Base-by-base conservation (phyloP, 2,329 filamentous ascomycete species). In the Lomentospora prolificans region DNA sequence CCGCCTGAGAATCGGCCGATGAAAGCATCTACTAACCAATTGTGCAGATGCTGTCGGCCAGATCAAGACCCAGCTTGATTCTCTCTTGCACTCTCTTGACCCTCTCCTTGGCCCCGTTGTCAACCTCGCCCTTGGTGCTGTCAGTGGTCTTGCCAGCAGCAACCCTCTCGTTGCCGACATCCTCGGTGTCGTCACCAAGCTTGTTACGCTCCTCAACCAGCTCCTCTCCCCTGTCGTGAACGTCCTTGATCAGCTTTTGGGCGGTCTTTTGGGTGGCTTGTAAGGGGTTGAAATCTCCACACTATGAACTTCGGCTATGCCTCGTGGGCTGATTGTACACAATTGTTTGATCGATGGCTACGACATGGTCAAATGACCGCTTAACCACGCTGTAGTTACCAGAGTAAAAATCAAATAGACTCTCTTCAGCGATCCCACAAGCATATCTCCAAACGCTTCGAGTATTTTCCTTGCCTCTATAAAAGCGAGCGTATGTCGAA, bases 61-160 rank as follows among this genome's bases (percentile, higher is more conserved):
- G 10, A 4, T 48, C 44, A 22, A 4, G 17, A 10, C 3, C 4
- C 22, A 12, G 17, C 22, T 48, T 19, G 24, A 48, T 2, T 22
- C 44, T 22, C 44, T 48, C 22, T 14, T 48, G 17, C 19, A 48
- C 6, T 12, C 44, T 10, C 17, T 48, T 1, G 44, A 27, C 22
- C 12, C 5, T 22, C 17, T 48, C 44, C 17, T 48, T 19, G 12
- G 10, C 9, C 17, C 60, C 64, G 24, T 61, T 61, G 17, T 73
- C 71, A 55, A 56, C 56, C 48, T 48, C 22, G 44, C 24, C 22
- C 22, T 48, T 19, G 17, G 44, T 22, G 4, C 24, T 22, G 17
- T 48, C 14, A 19, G 17, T 19, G 6, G 7, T 25, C 17, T 48
- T 25, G 44, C 17, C 3, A 7, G 12, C 17, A 48, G 22, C 44